Conservation (phyloP, 371 early-diverging fungal genomes). For the Zopfochytrium polystomum region DNA sequence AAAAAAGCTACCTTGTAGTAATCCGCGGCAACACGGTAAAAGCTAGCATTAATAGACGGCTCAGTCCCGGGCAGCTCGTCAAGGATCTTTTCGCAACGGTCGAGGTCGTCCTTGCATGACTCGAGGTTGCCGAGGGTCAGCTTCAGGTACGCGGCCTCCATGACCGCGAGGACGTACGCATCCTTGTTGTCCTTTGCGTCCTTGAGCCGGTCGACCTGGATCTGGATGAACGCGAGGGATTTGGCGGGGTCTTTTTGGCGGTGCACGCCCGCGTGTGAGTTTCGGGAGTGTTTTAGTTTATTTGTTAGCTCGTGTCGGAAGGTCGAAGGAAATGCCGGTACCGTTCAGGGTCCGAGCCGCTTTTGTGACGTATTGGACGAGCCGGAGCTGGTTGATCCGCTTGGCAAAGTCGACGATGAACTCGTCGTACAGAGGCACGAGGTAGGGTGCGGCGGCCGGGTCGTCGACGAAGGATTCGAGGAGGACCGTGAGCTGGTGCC, state of each 20-base stretch:
- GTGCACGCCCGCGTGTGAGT: background rate
- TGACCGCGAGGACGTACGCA: slow-evolving; percentile 78
- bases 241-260: slow-evolving; percentile 35
- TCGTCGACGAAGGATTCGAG: slow-evolving; percentile 73
- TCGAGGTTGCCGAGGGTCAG: slow-evolving; percentile 73
- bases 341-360: slow-evolving; percentile 76
- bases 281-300: background rate
- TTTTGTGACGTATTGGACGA: slow-evolving; percentile 75
- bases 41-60: slow-evolving; percentile 85
- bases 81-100: slow-evolving; percentile 79
- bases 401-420: slow-evolving; percentile 90
- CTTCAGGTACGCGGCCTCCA: slow-evolving; percentile 84
- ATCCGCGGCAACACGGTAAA: slow-evolving; percentile 91
- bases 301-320: slow-evolving; percentile 10
- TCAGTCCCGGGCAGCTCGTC: slow-evolving; percentile 80
- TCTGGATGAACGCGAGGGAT: slow-evolving; percentile 40
- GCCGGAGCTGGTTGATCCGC: slow-evolving; percentile 88
- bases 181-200: slow-evolving; percentile 51
- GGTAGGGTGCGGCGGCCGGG: slow-evolving; percentile 73
- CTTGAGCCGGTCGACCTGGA: slow-evolving; percentile 35
- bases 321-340: slow-evolving; percentile 29
- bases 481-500: slow-evolving; percentile 92
- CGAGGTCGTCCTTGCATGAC: slow-evolving; percentile 75
- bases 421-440: slow-evolving; percentile 77
- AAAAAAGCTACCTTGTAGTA: slow-evolving; percentile 76